Conservation (phyloP, 306 rosid genomes). For the Vigna radiata region DNA sequence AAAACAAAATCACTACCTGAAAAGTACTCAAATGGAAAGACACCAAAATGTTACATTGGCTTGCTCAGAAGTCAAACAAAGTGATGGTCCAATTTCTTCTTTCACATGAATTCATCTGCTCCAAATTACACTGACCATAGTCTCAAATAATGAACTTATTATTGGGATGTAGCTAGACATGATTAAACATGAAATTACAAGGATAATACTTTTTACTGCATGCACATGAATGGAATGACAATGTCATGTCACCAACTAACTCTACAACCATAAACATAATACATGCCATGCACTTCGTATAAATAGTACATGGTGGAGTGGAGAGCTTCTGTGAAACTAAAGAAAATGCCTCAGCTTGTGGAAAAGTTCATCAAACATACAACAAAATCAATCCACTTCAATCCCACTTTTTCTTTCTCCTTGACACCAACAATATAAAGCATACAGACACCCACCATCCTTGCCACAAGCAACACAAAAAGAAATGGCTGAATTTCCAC, state of each 20-base stretch:
- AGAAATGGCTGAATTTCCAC: constrained; percentile 48
- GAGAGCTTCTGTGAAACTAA: constrained; percentile 40
- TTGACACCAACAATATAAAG: constrained; percentile 45
- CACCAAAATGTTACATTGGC: constrained; percentile 38
- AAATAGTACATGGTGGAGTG: constrained; percentile 42
- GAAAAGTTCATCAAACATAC: constrained; percentile 39
- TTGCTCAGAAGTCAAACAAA: constrained; percentile 33
- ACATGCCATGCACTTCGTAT: constrained; percentile 37
- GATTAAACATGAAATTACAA: constrained; percentile 30
- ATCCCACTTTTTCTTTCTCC: constrained; percentile 43
- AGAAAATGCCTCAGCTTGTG: constrained; percentile 45
- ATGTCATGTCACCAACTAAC: constrained; percentile 41
- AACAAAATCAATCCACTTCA: constrained; percentile 45
- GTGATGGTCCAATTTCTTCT: background rate
- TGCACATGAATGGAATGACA: constrained; percentile 51
- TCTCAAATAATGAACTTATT: constrained; percentile 11
- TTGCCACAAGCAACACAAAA: constrained; percentile 35
- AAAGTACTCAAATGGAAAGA: constrained; percentile 39
- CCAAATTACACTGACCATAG: background rate
- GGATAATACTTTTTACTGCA: constrained; percentile 38
- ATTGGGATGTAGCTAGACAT: constrained; percentile 9
- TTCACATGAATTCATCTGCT: constrained; percentile 29
- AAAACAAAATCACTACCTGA: too few species aligned
- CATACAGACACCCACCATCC: constrained; percentile 44
- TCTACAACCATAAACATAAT: constrained; percentile 1